These are phyloP conservation scores for Fagopyrum esculentum DNA, from an alignment of 148 eudicot genomes.

Conservation along the genomic window DNA sequence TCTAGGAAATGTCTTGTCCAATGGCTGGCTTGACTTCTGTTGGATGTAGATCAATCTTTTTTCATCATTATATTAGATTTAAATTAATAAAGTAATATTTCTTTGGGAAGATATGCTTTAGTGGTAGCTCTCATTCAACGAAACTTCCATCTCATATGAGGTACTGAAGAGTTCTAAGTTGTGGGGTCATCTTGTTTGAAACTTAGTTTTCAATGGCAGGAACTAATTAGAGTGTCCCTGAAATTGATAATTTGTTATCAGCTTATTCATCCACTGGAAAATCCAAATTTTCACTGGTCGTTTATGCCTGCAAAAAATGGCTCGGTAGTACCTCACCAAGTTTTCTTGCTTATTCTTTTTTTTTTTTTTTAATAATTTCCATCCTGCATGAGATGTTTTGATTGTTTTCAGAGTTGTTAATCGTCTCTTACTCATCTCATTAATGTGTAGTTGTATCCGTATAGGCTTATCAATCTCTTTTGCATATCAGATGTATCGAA, in stretches of 20 bases:
- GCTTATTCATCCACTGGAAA: not conserved
- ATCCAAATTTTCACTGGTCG: not conserved
- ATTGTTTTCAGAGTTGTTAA: not conserved
- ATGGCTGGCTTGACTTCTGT: not conserved
- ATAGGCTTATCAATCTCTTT: slow-evolving; percentile 61
- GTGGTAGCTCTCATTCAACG: not conserved
- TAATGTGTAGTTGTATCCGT: not conserved
- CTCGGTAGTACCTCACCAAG: not conserved
- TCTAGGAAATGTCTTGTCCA: not conserved
- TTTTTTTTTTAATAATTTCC: not conserved
- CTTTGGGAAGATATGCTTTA: not conserved
- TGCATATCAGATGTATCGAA: slow-evolving; percentile 89
- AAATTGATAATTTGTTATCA: not conserved
- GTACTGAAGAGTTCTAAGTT: not conserved
- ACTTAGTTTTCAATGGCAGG: not conserved
- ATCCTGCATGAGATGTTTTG: not conserved
- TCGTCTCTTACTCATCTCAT: not conserved
- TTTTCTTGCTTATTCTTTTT: not conserved
- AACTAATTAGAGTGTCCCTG: not conserved
- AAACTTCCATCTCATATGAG: slow-evolving; percentile 1
- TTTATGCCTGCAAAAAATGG: not conserved
- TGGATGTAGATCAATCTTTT: not conserved
- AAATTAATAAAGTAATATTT: not conserved
- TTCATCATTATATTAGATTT: not conserved
- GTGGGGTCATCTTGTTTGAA: not conserved